Evolutionary conservation across 2,329 filamentous ascomycete genomes (phyloP), one percentile per base, ranked within the genome.

Genomic region (Cladosporium austrohemisphaericum): DNA sequence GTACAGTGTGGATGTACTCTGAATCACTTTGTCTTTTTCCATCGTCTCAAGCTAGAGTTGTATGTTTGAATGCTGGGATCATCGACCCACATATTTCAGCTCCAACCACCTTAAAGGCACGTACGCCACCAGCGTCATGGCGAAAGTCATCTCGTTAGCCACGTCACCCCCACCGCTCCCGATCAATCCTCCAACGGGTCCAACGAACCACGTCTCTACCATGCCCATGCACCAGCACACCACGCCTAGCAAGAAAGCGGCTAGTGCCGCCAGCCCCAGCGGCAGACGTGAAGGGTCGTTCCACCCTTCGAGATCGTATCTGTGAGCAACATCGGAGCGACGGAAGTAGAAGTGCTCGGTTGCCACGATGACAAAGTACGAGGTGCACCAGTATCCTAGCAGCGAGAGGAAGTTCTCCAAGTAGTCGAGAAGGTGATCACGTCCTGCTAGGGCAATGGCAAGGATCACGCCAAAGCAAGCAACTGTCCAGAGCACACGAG

Each of bases 131-230:
- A 75, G 56, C 0, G 76, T 77, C 23, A 78, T 72, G 3, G 74
- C 65, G 33, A 80, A 68, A 1, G 75, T 69, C 35, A 81, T 65
- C 68, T 80, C 68, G 54, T 78, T 78, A 8, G 74, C 76, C 41
- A 79, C 71, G 66, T 83, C 78, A 48, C 74, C 78, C 16, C 79
- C 78, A 57, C 72, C 69, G 5, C 72, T 74, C 0, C 81, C 79
- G 22, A 84, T 77, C 49, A 74, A 62, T 43, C 68, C 70, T 2
- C 78, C 80, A 50, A 85, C 65, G 0, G 83, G 83, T 1, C 84
- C 83, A 13, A 60, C 53, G 44, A 60, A 60, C 60, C 59, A 62
- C 32, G 60, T 62, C 53, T 63, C 52, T 7, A 59, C 52, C 60
- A 52, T 48, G 9, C 79, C 80, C 59, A 82, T 67, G 18, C 78